Percentiles rank a stretch among this genome's conserved stretches.
phyloP scores from a whole-genome alignment of 2,329 filamentous ascomycete species.

The Colletotrichum tanaceti region DNA sequence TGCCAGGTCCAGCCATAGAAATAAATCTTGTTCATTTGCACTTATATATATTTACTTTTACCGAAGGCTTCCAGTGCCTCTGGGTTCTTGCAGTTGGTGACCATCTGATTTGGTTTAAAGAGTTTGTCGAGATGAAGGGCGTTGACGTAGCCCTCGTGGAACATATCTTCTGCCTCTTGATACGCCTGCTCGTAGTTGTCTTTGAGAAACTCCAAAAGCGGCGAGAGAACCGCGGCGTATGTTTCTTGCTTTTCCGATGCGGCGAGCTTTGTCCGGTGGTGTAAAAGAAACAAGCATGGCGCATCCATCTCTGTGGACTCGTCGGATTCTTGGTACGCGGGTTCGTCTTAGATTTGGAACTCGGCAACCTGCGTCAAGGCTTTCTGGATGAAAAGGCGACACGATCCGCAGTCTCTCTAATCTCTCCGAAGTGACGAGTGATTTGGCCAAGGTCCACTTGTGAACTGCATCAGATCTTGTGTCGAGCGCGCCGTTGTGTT shows the following conservation, averaged over 20 bases:
- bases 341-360: background rate
- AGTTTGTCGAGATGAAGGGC: background rate
- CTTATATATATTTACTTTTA: background rate
- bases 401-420: background rate
- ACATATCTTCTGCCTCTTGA: background rate
- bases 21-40: background rate
- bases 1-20: slow-evolving; percentile 1
- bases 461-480: background rate
- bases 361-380: slow-evolving; percentile 9
- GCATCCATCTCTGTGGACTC: slow-evolving; percentile 10
- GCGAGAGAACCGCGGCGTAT: background rate
- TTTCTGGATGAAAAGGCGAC: slow-evolving; percentile 1
- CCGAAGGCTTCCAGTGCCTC: background rate
- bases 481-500: background rate
- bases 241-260: background rate
- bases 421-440: background rate
- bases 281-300: slow-evolving; percentile 7
- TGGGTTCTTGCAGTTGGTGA: background rate
- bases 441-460: background rate
- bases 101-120: slow-evolving; percentile 16
- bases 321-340: background rate
- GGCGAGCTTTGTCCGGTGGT: background rate
- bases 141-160: background rate
- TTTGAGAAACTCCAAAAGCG: background rate
- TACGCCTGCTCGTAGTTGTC: background rate